A percentile compares a stretch with the other conserved stretches of the same genome.
Evolutionary conservation across 129 eudicot species (phyloP).

Genomic region (Mikania micrantha): DNA sequence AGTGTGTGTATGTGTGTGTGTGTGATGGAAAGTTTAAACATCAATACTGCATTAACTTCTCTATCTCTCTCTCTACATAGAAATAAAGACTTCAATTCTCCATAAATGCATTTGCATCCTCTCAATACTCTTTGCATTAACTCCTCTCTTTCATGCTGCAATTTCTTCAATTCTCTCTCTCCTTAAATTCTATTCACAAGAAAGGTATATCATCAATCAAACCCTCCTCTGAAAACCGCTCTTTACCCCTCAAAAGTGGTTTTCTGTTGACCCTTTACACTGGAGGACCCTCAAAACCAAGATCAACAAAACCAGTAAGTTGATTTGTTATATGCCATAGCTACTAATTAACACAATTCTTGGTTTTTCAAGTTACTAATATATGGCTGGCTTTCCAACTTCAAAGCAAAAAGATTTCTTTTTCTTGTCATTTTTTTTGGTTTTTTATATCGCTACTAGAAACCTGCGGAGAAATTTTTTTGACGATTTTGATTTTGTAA

Average conservation of each 20-base stretch:
- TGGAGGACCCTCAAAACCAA: conserved; percentile 6
- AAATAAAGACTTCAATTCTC: conserved; percentile 42
- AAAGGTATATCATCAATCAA: conserved; percentile 26
- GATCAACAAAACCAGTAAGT: conserved; percentile 30
- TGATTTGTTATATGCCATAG: too few species aligned
- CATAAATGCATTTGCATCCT: conserved; percentile 76
- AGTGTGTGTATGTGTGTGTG: background rate
- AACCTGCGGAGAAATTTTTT: too few species aligned
- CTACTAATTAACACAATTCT: too few species aligned
- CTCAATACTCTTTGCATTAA: conserved; percentile 77
- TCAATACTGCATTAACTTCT: conserved; percentile 29
- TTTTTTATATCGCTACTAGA: too few species aligned
- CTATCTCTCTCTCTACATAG: conserved; percentile 26
- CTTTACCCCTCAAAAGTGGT: conserved; percentile 24
- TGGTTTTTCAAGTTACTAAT: background rate
- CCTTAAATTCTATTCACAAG: conserved; percentile 71
- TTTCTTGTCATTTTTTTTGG: background rate
- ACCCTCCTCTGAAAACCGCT: conserved; percentile 21
- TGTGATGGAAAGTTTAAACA: conserved; percentile 24
- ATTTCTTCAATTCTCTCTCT: conserved; percentile 33
- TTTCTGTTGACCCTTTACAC: conserved; percentile 29
- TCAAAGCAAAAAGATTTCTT: background rate
- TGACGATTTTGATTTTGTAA: too few species aligned
- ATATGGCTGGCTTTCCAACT: background rate
- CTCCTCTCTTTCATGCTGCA: conserved; percentile 40